Percentiles rank a stretch among this genome's conserved stretches.
phyloP scores from a whole-genome alignment of 2,329 filamentous ascomycete species.

The Epicoccum sorghinum region DNA sequence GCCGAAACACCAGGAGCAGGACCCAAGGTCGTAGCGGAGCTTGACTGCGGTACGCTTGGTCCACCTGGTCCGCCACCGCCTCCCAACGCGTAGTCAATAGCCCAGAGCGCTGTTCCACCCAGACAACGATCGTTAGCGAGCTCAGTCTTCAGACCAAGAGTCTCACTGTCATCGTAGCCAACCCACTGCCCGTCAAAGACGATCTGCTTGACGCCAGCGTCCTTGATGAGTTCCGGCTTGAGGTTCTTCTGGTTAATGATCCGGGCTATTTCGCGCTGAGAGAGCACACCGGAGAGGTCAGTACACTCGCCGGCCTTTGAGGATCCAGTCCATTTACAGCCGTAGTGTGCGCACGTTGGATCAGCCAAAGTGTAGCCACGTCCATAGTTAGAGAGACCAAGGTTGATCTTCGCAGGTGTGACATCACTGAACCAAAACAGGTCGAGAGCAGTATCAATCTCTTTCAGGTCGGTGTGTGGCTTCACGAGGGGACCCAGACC shows the following conservation, averaged over 20 bases:
- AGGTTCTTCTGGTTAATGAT: slow-evolving; percentile 31
- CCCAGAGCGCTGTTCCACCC: slow-evolving; percentile 33
- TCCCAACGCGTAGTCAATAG: slow-evolving; percentile 26
- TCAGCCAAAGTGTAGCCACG: slow-evolving; percentile 38
- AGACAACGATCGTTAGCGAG: slow-evolving; percentile 33
- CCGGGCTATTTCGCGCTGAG: slow-evolving; percentile 45
- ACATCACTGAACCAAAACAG: slow-evolving; percentile 57
- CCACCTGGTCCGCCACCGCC: background rate
- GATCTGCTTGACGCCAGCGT: slow-evolving; percentile 44
- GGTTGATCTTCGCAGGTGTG: slow-evolving; percentile 48
- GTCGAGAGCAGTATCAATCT: slow-evolving; percentile 51
- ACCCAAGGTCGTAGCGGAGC: background rate
- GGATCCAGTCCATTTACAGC: slow-evolving; percentile 28
- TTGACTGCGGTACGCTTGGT: background rate
- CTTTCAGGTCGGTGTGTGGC: slow-evolving; percentile 56
- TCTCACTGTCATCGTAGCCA: slow-evolving; percentile 48
- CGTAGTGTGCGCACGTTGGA: slow-evolving; percentile 23
- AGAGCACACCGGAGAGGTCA: slow-evolving; percentile 42
- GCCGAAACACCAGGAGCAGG: background rate
- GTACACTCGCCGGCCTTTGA: slow-evolving; percentile 30
- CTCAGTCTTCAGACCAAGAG: slow-evolving; percentile 24
- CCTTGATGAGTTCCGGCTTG: slow-evolving; percentile 29
- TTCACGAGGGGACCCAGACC: slow-evolving; percentile 42
- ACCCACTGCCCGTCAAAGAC: slow-evolving; percentile 49
- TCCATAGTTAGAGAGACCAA: slow-evolving; percentile 58